phyloP scores from a whole-genome alignment of 1,139 yeast species.

The Zygosaccharomyces sapae region DNA sequence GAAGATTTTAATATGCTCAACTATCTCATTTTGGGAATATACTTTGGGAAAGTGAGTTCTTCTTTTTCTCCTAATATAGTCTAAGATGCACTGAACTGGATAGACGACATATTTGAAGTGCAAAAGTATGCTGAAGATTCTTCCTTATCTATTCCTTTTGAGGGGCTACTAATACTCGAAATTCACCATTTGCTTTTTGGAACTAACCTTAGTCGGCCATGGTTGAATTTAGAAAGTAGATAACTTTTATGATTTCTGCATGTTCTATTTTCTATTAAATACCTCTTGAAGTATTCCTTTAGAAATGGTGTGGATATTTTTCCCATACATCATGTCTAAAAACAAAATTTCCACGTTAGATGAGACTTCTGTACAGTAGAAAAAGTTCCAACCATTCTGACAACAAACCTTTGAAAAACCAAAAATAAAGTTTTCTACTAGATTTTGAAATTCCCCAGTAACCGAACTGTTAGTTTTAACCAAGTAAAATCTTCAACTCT shows the following conservation, averaged over 20 bases:
- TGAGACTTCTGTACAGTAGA: slow-evolving; percentile 63
- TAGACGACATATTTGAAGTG: slow-evolving; percentile 34
- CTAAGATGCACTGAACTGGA: slow-evolving; percentile 40
- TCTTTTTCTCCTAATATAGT: slow-evolving; percentile 28
- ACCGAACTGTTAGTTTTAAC: slow-evolving; percentile 36
- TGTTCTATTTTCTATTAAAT: slow-evolving; percentile 31
- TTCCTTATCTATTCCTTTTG: slow-evolving; percentile 26
- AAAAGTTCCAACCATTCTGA: slow-evolving; percentile 49
- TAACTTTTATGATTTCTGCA: slow-evolving; percentile 33
- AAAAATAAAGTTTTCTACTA: slow-evolving; percentile 30
- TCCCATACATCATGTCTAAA: slow-evolving; percentile 64
- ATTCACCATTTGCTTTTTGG: slow-evolving; percentile 50
- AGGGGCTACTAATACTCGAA: slow-evolving; percentile 61
- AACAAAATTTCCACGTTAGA: slow-evolving; percentile 42
- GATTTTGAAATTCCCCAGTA: slow-evolving; percentile 3
- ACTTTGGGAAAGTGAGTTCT: slow-evolving; percentile 27
- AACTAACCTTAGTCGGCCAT: slow-evolving; percentile 44
- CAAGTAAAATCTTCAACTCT: slow-evolving; percentile 45
- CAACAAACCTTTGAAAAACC: slow-evolving; percentile 54
- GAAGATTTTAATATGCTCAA: slow-evolving; percentile 35
- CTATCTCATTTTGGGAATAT: slow-evolving; percentile 38
- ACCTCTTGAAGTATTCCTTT: slow-evolving; percentile 39
- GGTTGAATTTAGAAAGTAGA: slow-evolving; percentile 25
- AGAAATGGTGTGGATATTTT: slow-evolving; percentile 43
- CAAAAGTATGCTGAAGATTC: slow-evolving; percentile 35